phyloP scores from a whole-genome alignment of 2,329 filamentous ascomycete genomes.

The Sphaerostilbella broomeana region DNA sequence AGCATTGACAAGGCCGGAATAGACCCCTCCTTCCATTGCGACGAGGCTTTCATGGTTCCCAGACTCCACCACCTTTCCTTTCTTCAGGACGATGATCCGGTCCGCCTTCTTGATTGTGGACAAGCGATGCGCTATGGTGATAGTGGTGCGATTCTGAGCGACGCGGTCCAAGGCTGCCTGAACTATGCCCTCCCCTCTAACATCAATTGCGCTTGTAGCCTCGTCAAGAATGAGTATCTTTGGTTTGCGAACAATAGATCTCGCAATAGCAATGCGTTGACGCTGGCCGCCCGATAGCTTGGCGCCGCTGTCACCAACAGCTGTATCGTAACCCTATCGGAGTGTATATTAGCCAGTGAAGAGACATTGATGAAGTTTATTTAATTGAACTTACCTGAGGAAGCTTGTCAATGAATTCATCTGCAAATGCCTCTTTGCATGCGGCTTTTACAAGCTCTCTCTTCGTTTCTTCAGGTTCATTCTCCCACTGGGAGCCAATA shows the following conservation, averaged over 20 bases:
- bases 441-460: constrained; percentile 55
- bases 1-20: constrained; percentile 59
- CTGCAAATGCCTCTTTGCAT: constrained; percentile 60
- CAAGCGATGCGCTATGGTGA: constrained; percentile 68
- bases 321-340: constrained; percentile 58
- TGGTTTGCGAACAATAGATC: constrained; percentile 66
- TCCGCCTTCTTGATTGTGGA: constrained; percentile 73
- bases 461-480: constrained; percentile 49
- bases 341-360: background rate
- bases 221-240: constrained; percentile 70
- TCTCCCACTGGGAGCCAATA: constrained; percentile 44
- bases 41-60: constrained; percentile 71
- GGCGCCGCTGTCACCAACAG: constrained; percentile 70
- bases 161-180: constrained; percentile 58
- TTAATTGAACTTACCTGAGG: constrained; percentile 43
- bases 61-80: constrained; percentile 64
- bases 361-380: background rate
- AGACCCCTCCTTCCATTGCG: constrained; percentile 52
- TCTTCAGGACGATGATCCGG: constrained; percentile 67
- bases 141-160: constrained; percentile 58
- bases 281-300: constrained; percentile 79
- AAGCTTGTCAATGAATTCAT: constrained; percentile 60
- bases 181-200: constrained; percentile 51
- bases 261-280: constrained; percentile 73
- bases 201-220: constrained; percentile 61